These are phyloP conservation scores for Ascochyta koolunga DNA, from an alignment of 2,329 filamentous ascomycete species.

Conservation along the genomic window DNA sequence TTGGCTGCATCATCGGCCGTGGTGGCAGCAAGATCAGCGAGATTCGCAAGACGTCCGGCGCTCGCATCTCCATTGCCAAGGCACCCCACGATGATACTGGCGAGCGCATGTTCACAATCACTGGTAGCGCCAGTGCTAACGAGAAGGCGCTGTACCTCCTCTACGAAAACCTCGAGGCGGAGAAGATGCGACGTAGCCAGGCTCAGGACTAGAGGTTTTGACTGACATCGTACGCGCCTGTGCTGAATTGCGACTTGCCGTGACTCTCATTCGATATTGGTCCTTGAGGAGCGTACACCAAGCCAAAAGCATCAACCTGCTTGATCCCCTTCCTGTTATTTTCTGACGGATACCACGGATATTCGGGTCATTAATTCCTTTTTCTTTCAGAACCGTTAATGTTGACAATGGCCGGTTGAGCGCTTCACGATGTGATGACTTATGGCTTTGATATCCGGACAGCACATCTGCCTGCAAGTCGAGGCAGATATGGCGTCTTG, in stretches of 20 bases:
- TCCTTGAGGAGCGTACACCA: neutral
- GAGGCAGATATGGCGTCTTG: constrained; percentile 37
- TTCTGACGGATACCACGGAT: constrained; percentile 44
- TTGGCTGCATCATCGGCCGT: constrained; percentile 97
- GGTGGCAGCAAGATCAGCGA: constrained; percentile 97
- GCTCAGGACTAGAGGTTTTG: constrained; percentile 57
- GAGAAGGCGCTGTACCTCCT: constrained; percentile 94
- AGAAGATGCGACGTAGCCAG: constrained; percentile 96
- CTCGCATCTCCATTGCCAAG: constrained; percentile 97
- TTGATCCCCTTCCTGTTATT: constrained; percentile 39
- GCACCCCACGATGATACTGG: constrained; percentile 95
- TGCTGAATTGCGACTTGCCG: constrained; percentile 1
- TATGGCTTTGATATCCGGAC: constrained; percentile 50
- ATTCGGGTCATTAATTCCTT: constrained; percentile 39
- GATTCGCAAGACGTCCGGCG: constrained; percentile 94
- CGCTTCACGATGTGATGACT: constrained; percentile 51
- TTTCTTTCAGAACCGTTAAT: constrained; percentile 33
- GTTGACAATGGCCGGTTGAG: constrained; percentile 46
- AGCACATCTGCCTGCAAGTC: constrained; percentile 41
- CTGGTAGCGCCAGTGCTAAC: constrained; percentile 90
- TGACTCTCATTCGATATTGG: constrained; percentile 9
- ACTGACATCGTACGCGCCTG: neutral
- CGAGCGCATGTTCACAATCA: constrained; percentile 99
- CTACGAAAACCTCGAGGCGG: constrained; percentile 98
- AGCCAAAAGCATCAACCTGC: constrained; percentile 39